Percentiles rank a stretch among this genome's conserved stretches.
Evolutionary conservation across 2,329 filamentous ascomycete genomes (phyloP).

Genomic region (Nemania diffusa): DNA sequence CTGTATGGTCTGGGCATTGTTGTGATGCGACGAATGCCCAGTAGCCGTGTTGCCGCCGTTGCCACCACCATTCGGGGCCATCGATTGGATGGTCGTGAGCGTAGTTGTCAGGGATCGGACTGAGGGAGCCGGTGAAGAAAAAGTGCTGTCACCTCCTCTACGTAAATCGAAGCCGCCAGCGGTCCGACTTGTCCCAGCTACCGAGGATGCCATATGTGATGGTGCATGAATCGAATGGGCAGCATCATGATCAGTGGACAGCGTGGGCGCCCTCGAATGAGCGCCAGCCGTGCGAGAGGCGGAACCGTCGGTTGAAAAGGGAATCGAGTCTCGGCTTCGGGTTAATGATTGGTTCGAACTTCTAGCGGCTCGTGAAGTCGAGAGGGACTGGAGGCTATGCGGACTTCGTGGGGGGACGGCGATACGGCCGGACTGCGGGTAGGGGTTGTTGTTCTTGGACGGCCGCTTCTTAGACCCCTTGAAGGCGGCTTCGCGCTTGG

Average conservation of each 20-base stretch:
- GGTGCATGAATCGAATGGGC: conserved; percentile 78
- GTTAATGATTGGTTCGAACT: conserved; percentile 64
- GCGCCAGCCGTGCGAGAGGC: conserved; percentile 70
- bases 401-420: conserved; percentile 49
- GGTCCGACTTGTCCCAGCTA: conserved; percentile 79
- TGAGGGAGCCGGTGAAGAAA: conserved; percentile 84
- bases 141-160: conserved; percentile 79
- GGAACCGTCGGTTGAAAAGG: conserved; percentile 68
- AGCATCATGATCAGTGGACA: conserved; percentile 85
- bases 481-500: conserved; percentile 55
- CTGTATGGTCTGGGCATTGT: conserved; percentile 63
- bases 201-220: conserved; percentile 74
- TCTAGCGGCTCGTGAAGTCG: conserved; percentile 63
- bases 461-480: conserved; percentile 66
- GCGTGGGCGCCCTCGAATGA: conserved; percentile 79
- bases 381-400: conserved; percentile 65
- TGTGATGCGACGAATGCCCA: conserved; percentile 56
- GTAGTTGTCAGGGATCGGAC: conserved; percentile 84
- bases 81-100: conserved; percentile 85
- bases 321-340: conserved; percentile 68
- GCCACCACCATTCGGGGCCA: conserved; percentile 65
- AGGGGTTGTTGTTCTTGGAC: conserved; percentile 86
- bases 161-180: conserved; percentile 72
- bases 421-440: conserved; percentile 79
- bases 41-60: conserved; percentile 49